Base-by-base conservation (phyloP, 306 rosid genomes). In the Vigna hirtella region DNA sequence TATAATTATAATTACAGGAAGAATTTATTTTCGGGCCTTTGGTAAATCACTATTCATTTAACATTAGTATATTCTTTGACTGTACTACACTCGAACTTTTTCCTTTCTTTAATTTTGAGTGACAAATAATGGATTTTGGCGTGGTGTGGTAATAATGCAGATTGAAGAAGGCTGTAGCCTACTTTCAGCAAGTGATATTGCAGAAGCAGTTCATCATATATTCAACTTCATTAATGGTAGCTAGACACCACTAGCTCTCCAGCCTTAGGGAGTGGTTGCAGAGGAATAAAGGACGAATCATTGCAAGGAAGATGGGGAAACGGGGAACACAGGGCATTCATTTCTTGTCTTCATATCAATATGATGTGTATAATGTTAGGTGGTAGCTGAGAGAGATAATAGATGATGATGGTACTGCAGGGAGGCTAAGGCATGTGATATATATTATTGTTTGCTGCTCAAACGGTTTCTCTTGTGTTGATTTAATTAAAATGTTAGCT, bases 81-180 rank as follows among this genome's bases (percentile, higher is more conserved):
- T 17, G 34, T 61, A 34, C 17, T 8, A 9, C 13, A 36, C 4
- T 16, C 2, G 1, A 20, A 20, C 3, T 49, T 73, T 9, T 43
- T 40, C 12, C 0, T 1, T 52, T 16, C 2, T 59, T 38, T 1
- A n/a, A 36, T 7, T 64, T 64, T 64, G 40, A 22, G 48, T 51
- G n/a, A 69, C 9, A 1, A 45, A 28, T 72, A 51, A 79, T 58
- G 53, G 43, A 76, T 5, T 74, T 68, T 77, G 73, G 77, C 57
- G 0, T 79, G 65, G 58, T 53, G 55, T 77, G 58, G 52, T 40
- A 16, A 62, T 32, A 62, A n/a, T 81, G 86, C 93, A 96, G 99
- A 91, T 96, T 47, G 98, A 96, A 78, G 97, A 96, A 61, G 97
- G 80, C 12, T 93, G 98, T 63, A 74, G 85, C 79, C 83, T 93